Evolutionary conservation across 371 early-diverging fungal species (phyloP), one percentile per base, ranked within the genome.

Genomic region (Apophysomyces variabilis): DNA sequence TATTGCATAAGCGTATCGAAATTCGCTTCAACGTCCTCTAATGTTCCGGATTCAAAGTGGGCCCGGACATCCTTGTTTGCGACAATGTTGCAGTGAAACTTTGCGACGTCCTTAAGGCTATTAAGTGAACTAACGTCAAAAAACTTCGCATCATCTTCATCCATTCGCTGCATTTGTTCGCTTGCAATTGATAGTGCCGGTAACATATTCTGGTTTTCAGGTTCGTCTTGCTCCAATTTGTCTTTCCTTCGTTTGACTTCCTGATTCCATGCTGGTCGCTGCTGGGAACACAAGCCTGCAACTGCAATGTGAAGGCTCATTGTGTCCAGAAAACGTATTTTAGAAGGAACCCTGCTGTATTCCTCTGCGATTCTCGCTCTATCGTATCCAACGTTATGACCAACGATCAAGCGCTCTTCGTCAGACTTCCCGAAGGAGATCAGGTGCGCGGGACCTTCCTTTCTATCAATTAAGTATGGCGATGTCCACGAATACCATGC

Each of bases 401-500:
- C 99, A 7, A 99, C 85, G 8, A 97, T 70, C 0, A 97, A 62
- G 0, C 88, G 77, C 14, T 69, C 71, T 18, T 85, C 68, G 32
- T 39, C 43, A 58, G 59, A 61, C 50, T 57, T 56, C 39, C 80
- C 83, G 59, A 95, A 67, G 4, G 93, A 91, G 37, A 97, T 91
- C 63, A 96, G 74, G 50, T 84, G 86, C 26, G 76, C 77, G 16
- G 71, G 72, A 7, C 66, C 62, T 5, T 71, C 21, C 21, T 79
- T 76, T 37, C 87, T 78, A 7, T 81, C 79, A 26, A 72, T 76
- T 8, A 78, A 41, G 70, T 73, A 79, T 7, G 98, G 97, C 8
- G 97, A 92, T 14, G 90, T 84, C 98, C 98, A 99, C 26, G 90
- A 83, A 76, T 97, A 99, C 98, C 97, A 97, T 7, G 88, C 87